phyloP scores from a whole-genome alignment of 2,329 filamentous ascomycete genomes.

The Metarhizium guizhouense region DNA sequence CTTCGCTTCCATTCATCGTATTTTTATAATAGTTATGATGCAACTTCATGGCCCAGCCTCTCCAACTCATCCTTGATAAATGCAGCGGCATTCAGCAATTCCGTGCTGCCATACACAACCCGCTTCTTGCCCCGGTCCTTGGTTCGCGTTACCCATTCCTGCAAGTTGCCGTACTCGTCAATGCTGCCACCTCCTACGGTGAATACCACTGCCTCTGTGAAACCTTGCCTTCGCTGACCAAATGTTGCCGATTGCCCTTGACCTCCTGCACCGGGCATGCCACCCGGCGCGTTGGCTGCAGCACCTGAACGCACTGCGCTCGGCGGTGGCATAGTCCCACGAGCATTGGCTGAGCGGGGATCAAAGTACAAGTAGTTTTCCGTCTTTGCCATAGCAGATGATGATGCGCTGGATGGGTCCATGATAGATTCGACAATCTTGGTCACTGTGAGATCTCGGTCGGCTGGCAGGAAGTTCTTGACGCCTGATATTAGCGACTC shows the following conservation, averaged over 20 bases:
- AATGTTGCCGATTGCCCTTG: slow-evolving; percentile 73
- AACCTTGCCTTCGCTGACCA: slow-evolving; percentile 82
- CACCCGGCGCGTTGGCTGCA: slow-evolving; percentile 34
- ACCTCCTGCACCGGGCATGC: slow-evolving; percentile 39
- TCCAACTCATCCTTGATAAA: slow-evolving; percentile 58
- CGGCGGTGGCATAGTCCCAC: slow-evolving; percentile 81
- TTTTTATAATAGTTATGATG: slow-evolving; percentile 16
- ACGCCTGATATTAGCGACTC: slow-evolving; percentile 92
- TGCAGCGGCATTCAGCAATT: slow-evolving; percentile 60
- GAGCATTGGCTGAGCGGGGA: slow-evolving; percentile 82
- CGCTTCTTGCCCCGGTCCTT: slow-evolving; percentile 61
- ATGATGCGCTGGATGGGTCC: slow-evolving; percentile 85
- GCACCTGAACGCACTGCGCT: slow-evolving; percentile 45
- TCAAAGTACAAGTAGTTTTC: slow-evolving; percentile 98
- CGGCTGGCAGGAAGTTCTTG: slow-evolving; percentile 94
- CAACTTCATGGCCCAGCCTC: slow-evolving; percentile 50
- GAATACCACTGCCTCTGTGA: slow-evolving; percentile 87
- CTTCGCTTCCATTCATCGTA: not conserved
- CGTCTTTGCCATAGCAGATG: slow-evolving; percentile 89
- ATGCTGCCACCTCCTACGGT: slow-evolving; percentile 94
- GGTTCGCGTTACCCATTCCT: slow-evolving; percentile 87
- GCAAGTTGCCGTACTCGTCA: slow-evolving; percentile 96
- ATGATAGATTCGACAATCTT: slow-evolving; percentile 98
- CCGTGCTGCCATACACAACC: slow-evolving; percentile 92
- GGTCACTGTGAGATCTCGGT: slow-evolving; percentile 91